Evolutionary conservation across 306 rosid species (phyloP).

Genomic region (Vigna angularis): DNA sequence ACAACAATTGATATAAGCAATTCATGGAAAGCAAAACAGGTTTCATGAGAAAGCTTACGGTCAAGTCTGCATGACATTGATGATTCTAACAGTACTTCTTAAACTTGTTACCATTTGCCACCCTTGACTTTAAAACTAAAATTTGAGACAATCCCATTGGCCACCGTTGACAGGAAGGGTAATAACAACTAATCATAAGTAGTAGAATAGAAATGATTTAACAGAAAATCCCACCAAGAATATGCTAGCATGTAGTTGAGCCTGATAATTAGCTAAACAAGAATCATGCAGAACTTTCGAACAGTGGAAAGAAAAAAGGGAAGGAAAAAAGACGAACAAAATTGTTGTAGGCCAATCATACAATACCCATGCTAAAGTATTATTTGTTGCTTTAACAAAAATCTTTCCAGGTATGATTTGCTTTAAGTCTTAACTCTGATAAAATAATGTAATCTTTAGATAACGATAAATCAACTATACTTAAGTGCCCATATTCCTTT

Average conservation of each 20-base stretch:
- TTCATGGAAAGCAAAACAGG: conserved; percentile 5
- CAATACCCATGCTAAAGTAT: conserved; percentile 10
- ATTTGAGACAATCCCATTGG: too few species aligned
- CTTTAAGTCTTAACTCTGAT: conserved; percentile 7
- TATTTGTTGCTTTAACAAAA: background rate
- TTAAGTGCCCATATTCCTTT: background rate
- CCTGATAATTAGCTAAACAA: too few species aligned
- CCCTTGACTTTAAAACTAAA: too few species aligned
- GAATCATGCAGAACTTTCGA: too few species aligned
- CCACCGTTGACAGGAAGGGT: too few species aligned
- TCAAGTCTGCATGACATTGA: conserved; percentile 39
- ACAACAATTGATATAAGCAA: background rate
- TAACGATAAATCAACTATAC: conserved; percentile 19
- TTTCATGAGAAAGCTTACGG: conserved; percentile 20
- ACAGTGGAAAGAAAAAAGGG: too few species aligned
- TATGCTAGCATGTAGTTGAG: too few species aligned
- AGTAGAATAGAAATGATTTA: too few species aligned
- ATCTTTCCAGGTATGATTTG: conserved; percentile 8
- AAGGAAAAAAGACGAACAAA: too few species aligned
- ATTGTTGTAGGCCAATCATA: background rate
- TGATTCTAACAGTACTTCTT: conserved; percentile 54
- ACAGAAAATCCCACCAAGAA: too few species aligned
- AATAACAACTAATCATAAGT: too few species aligned
- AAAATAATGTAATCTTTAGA: conserved; percentile 19
- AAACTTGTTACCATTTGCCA: too few species aligned